Conservation (phyloP, 768 basidiomycete genomes). For the Trametes villosa region DNA sequence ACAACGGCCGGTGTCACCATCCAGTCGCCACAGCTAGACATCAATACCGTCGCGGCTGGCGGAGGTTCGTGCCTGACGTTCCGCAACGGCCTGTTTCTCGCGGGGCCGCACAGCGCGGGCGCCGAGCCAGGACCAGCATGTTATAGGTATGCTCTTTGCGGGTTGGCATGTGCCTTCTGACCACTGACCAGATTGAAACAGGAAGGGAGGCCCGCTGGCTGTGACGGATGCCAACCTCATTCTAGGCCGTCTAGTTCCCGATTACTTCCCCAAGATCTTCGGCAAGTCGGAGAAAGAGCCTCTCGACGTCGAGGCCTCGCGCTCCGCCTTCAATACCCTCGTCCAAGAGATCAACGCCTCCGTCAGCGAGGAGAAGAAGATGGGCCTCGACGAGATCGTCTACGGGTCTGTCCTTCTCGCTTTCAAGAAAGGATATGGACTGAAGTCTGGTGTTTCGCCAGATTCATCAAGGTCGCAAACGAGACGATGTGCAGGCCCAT, state of each 20-base stretch:
- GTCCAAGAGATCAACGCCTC: conserved; percentile 69
- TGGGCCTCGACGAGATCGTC: conserved; percentile 82
- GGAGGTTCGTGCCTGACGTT: conserved; percentile 91
- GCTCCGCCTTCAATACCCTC: conserved; percentile 66
- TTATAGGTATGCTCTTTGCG: conserved; percentile 62
- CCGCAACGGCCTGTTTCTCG: conserved; percentile 87
- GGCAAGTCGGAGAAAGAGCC: conserved; percentile 87
- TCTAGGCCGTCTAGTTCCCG: conserved; percentile 85
- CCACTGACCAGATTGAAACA: conserved; percentile 30
- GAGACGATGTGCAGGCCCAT: conserved; percentile 97
- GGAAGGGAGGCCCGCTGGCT: conserved; percentile 90
- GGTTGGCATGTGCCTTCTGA: background rate
- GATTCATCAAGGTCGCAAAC: conserved; percentile 95
- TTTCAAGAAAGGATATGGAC: background rate
- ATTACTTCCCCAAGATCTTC: conserved; percentile 95
- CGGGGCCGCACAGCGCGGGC: conserved; percentile 92
- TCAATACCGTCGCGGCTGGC: conserved; percentile 95
- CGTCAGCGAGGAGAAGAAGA: conserved; percentile 52
- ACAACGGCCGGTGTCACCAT: conserved; percentile 94
- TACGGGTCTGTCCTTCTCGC: conserved; percentile 62
- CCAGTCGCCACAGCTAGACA: conserved; percentile 91
- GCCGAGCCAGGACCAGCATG: conserved; percentile 94
- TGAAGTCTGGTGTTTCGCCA: conserved; percentile 29
- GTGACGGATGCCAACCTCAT: conserved; percentile 93
- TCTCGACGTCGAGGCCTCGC: conserved; percentile 75